Percentiles rank a stretch among this genome's conserved stretches.
Conservation (phyloP, 2,329 filamentous ascomycete species). For the Fusarium clavum region DNA sequence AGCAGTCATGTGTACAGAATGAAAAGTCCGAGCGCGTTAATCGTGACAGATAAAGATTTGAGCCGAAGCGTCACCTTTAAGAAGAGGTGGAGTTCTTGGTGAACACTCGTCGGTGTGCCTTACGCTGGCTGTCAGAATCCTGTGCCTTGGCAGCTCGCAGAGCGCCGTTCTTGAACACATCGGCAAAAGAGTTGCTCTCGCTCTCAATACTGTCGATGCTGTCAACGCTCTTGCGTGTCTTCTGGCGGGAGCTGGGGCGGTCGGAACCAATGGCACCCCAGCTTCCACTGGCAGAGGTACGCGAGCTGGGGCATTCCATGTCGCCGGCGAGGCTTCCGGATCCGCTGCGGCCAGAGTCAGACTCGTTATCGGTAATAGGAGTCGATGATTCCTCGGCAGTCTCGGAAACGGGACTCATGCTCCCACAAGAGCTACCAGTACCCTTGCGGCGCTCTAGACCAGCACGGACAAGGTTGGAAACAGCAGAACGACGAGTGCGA, state of each 20-base stretch:
- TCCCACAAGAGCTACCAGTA: slow-evolving; percentile 77
- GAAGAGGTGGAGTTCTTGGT: slow-evolving; percentile 64
- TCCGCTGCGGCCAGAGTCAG: slow-evolving; percentile 76
- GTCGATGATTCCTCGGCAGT: slow-evolving; percentile 74
- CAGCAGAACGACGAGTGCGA: slow-evolving; percentile 89
- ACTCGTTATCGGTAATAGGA: slow-evolving; percentile 78
- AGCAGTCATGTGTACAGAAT: slow-evolving; percentile 54
- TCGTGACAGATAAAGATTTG: slow-evolving; percentile 48
- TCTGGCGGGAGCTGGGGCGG: slow-evolving; percentile 78
- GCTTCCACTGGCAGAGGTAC: slow-evolving; percentile 77
- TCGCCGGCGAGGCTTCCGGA: slow-evolving; percentile 86
- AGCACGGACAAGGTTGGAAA: slow-evolving; percentile 91
- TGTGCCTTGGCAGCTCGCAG: slow-evolving; percentile 64
- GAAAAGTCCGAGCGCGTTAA: slow-evolving; percentile 53
- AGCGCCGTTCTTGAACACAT: slow-evolving; percentile 71
- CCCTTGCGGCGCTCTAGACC: slow-evolving; percentile 87
- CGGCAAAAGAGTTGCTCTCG: slow-evolving; percentile 71
- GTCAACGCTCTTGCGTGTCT: slow-evolving; percentile 70
- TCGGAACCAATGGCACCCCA: slow-evolving; percentile 89
- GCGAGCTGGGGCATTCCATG: slow-evolving; percentile 76
- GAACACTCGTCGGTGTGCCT: slow-evolving; percentile 86
- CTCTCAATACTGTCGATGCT: slow-evolving; percentile 73
- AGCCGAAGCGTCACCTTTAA: slow-evolving; percentile 43
- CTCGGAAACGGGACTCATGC: slow-evolving; percentile 91
- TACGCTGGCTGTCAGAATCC: slow-evolving; percentile 75